Base-by-base conservation (phyloP, 768 basidiomycete genomes). In the Lactifluus hygrophoroides region DNA sequence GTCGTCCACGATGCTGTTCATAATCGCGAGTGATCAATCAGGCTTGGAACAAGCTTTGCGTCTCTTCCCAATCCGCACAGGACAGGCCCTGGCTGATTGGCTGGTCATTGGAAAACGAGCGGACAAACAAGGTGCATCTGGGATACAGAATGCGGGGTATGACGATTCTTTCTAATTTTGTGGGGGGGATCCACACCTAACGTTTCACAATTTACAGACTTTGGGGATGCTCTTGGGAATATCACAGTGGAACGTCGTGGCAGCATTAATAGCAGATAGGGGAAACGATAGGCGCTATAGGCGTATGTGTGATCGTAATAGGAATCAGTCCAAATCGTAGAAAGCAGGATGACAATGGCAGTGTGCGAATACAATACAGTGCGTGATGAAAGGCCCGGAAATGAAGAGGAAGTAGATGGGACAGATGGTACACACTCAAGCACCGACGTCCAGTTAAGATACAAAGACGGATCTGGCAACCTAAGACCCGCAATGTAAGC, bases 301-400 rank as follows among this genome's bases (percentile, higher is more conserved):
- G 59, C 65, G 70, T 69, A 67, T 72, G 72, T 71, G 71, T 70
- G 65, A 65, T 65, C 67, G 66, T 64, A 59, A 69, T 71, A 72
- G 56, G 72, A 71, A 73, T 70, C 76, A 74, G 75, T 80, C 75
- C 76, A 68, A 66, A 66, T 70, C 67, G 70, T 74, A 57, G 51
- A 76, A 74, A 77, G 65, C 66, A 69, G 66, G 50, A 58, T 70
- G 66, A 76, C 76, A 78, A 77, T 67, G 60, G 57, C 64, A 69
- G 76, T 74, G 74, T 80, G 78, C 73, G 86, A 82, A 77, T 89
- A 90, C 86, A 89, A 85, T 89, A 90, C 88, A 89, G 79, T 86
- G 83, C 80, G 80, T 79, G 77, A 76, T 76, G 69, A 69, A 66
- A 69, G 66, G 63, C 76, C 74, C 70, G 72, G 67, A 69, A 69